Percentiles rank a stretch among this genome's conserved stretches.
Conservation (phyloP, 768 basidiomycete genomes). For the Phaeotremella fagi region DNA sequence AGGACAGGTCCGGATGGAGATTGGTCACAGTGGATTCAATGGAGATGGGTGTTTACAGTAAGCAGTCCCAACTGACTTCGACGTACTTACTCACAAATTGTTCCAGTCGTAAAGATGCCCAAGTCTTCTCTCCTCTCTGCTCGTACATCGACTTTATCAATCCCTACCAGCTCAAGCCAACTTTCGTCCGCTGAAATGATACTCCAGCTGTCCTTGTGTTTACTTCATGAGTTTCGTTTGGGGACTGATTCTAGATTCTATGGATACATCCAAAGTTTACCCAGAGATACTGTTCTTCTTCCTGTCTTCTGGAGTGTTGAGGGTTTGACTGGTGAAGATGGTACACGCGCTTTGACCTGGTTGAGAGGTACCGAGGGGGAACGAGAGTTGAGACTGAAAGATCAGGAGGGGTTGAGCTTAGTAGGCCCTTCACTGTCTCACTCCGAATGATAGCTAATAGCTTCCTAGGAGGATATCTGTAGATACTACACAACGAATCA, state of each 20-base stretch:
- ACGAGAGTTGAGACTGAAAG: conserved; percentile 23
- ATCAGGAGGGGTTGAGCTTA: conserved; percentile 8
- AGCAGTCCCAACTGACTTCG: neutral
- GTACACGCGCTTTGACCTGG: conserved; percentile 33
- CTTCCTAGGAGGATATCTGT: neutral
- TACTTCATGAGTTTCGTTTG: conserved; percentile 46
- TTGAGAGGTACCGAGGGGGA: conserved; percentile 40
- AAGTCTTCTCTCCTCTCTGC: conserved; percentile 20
- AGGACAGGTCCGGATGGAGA: conserved; percentile 22
- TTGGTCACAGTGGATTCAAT: conserved; percentile 7
- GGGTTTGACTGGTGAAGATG: conserved; percentile 29
- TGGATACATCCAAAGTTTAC: conserved; percentile 48
- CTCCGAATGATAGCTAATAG: neutral
- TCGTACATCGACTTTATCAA: conserved; percentile 8
- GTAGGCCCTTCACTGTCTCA: neutral
- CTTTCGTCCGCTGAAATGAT: conserved; percentile 14
- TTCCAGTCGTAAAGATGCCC: conserved; percentile 20
- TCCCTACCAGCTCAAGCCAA: neutral
- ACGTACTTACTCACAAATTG: neutral
- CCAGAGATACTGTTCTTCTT: conserved; percentile 32
- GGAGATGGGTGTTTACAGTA: conserved; percentile 18
- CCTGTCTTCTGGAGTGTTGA: conserved; percentile 46
- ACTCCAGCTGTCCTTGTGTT: conserved; percentile 41
- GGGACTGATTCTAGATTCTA: conserved; percentile 41
- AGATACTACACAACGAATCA: neutral